phyloP scores from a whole-genome alignment of 1,284 basidiomycete species.

The Golubevia pallescens region DNA sequence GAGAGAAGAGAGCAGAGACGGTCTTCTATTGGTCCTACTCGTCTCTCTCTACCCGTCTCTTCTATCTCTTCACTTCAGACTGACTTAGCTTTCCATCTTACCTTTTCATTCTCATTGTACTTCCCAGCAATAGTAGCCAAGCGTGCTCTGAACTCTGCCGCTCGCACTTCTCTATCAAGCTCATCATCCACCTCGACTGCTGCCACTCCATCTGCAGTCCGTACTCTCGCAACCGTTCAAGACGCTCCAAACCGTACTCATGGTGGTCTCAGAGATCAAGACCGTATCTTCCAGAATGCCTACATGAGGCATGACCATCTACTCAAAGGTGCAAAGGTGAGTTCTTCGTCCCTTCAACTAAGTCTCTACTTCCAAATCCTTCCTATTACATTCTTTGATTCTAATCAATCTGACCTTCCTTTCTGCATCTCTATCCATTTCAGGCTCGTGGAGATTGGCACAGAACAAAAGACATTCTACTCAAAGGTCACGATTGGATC shows the following conservation, averaged over 20 bases:
- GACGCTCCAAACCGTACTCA: constrained; percentile 53
- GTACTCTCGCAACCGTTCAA: constrained; percentile 55
- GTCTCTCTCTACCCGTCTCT: no score
- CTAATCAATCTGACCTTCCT: not conserved
- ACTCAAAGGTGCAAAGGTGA: constrained; percentile 54
- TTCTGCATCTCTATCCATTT: not conserved
- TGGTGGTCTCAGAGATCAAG: constrained; percentile 61
- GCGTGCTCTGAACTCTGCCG: no score
- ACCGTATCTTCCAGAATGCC: constrained; percentile 64
- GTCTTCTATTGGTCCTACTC: no score
- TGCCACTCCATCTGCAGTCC: constrained; percentile 7
- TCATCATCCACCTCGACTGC: no score
- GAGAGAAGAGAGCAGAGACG: no score
- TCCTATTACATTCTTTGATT: not conserved
- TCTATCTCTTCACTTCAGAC: no score
- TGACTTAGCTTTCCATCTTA: no score
- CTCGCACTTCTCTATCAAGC: no score
- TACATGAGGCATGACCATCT: constrained; percentile 62
- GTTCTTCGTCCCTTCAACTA: not conserved
- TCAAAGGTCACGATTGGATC: constrained; percentile 96
- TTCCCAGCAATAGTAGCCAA: no score
- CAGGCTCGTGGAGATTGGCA: constrained; percentile 97
- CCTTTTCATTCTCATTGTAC: no score
- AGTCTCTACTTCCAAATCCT: not conserved
- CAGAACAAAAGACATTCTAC: constrained; percentile 90